Evolutionary conservation across 1,139 yeast genomes (phyloP).

Genomic region (Candida sanyaensis): DNA sequence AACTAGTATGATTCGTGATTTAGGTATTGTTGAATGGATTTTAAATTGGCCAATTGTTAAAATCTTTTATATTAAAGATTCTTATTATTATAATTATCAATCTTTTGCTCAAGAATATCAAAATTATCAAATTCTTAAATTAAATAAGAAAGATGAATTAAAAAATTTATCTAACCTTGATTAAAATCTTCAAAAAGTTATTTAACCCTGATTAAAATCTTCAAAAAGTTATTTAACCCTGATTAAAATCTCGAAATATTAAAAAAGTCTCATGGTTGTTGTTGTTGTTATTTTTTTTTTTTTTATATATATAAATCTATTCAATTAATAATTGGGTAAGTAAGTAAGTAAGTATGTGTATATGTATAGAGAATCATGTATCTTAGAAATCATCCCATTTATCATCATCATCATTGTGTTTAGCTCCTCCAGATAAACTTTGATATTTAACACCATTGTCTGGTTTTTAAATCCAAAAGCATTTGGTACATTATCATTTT

Average conservation of each 20-base stretch:
- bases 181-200: neutral
- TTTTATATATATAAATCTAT: too few relatives aligned
- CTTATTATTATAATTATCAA: conserved; percentile 45
- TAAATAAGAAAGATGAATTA: neutral
- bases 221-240: too few relatives aligned
- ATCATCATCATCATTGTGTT: conserved; percentile 35
- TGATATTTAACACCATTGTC: conserved; percentile 55
- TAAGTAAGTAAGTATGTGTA: too few relatives aligned
- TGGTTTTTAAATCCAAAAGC: conserved; percentile 78
- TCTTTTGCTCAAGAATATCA: conserved; percentile 41
- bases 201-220: too few relatives aligned
- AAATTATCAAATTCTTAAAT: conserved; percentile 8
- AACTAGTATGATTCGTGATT: conserved; percentile 54
- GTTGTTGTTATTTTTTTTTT: too few relatives aligned
- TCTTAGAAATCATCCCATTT: conserved; percentile 47
- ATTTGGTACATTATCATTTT: conserved; percentile 45
- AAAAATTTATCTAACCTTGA: neutral
- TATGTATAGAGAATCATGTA: too few relatives aligned
- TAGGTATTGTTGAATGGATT: conserved; percentile 63
- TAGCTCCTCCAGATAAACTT: conserved; percentile 47
- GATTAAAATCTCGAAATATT: too few relatives aligned
- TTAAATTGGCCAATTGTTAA: conserved; percentile 49
- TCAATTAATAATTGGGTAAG: too few relatives aligned
- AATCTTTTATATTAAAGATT: conserved; percentile 58
- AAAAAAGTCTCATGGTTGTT: too few relatives aligned